A percentile compares a stretch with the other conserved stretches of the same genome.
phyloP scores from a whole-genome alignment of 192 early-diverging fungal genomes.

The Mortierella claussenii region DNA sequence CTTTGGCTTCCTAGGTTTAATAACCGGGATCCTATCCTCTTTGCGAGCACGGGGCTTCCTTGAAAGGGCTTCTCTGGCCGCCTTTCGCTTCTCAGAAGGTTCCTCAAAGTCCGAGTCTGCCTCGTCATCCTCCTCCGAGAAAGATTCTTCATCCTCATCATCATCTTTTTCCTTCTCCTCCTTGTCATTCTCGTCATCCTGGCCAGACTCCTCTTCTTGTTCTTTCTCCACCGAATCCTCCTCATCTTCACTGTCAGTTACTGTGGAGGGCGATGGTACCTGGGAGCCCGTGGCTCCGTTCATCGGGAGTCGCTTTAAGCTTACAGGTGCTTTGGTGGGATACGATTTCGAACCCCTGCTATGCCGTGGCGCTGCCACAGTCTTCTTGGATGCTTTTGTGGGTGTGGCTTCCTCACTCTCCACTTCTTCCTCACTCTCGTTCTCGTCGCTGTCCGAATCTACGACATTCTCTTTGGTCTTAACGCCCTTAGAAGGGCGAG shows the following conservation, averaged over 20 bases:
- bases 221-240: no score
- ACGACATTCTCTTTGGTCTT: slow-evolving; percentile 4
- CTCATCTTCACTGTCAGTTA: no score
- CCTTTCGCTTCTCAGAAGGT: slow-evolving; percentile 10
- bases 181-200: slow-evolving; percentile 11
- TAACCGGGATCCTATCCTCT: slow-evolving; percentile 5
- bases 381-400: no score
- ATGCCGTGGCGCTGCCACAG: no score
- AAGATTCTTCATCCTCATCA: slow-evolving; percentile 22
- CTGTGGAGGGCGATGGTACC: no score
- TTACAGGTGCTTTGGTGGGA: not conserved
- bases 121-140: slow-evolving; percentile 13
- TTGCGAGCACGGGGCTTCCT: slow-evolving; percentile 7
- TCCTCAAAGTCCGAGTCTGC: slow-evolving; percentile 42
- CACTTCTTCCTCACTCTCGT: slow-evolving; percentile 1
- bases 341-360: no score
- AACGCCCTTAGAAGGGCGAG: not conserved
- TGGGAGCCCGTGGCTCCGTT: not conserved
- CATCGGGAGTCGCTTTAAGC: slow-evolving; percentile 63
- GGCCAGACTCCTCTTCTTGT: not conserved
- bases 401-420: not conserved
- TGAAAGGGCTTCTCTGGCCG: not conserved
- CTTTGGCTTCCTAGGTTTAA: slow-evolving; percentile 15
- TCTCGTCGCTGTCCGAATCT: not conserved
- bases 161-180: slow-evolving; percentile 13